Evolutionary conservation across 768 basidiomycete species (phyloP).

Genomic region (Suillus spraguei): DNA sequence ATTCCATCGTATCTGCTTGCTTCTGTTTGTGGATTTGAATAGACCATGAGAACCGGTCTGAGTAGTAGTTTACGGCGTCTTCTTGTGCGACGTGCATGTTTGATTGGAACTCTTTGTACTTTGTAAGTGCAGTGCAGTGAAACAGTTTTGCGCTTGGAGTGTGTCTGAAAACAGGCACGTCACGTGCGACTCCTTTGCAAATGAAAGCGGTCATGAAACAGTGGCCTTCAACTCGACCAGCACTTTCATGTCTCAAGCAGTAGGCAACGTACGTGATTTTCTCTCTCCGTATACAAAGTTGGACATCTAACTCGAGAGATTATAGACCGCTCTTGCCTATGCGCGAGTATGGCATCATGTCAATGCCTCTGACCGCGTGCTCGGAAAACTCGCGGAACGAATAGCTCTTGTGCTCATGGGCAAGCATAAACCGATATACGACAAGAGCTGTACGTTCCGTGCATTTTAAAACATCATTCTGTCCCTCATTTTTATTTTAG

Average conservation of each 20-base stretch:
- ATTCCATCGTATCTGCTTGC: too few relatives aligned
- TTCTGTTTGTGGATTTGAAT: too few relatives aligned
- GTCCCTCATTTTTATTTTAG: conserved; percentile 39
- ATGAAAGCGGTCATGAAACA: not conserved
- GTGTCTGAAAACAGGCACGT: not conserved
- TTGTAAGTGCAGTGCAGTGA: too few relatives aligned
- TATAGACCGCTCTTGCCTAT: conserved; percentile 91
- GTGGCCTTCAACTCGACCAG: not conserved
- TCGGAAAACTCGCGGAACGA: conserved; percentile 92
- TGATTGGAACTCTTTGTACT: too few relatives aligned
- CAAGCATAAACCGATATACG: conserved; percentile 98
- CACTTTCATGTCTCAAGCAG: conserved; percentile 70
- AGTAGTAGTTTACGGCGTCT: too few relatives aligned
- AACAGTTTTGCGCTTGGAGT: too few relatives aligned
- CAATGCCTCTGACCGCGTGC: conserved; percentile 85
- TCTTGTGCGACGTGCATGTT: too few relatives aligned
- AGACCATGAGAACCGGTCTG: too few relatives aligned
- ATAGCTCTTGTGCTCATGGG: conserved; percentile 98
- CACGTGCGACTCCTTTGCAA: conserved; percentile 10
- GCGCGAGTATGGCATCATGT: conserved; percentile 97
- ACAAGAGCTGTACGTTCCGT: conserved; percentile 72
- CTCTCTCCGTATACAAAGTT: not conserved
- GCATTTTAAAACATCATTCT: not conserved
- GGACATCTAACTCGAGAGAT: not conserved
- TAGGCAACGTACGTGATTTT: conserved; percentile 69